These are phyloP conservation scores for Schizonepeta tenuifolia DNA, from an alignment of 257 asterid genomes.

Conservation along the genomic window DNA sequence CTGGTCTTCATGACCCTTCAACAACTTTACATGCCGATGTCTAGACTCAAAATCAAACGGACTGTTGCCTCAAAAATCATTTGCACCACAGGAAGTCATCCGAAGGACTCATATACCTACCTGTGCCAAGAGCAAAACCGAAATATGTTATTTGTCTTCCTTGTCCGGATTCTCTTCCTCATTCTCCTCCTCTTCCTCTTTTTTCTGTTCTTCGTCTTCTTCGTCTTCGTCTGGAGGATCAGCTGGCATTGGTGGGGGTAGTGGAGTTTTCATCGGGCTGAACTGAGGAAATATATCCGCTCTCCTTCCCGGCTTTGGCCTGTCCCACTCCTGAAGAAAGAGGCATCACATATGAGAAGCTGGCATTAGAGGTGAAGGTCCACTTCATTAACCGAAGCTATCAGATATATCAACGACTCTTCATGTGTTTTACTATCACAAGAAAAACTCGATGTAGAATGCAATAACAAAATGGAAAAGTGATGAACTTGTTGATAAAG, in stretches of 20 bases:
- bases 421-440: neutral
- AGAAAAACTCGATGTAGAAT: neutral
- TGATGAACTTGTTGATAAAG: neutral
- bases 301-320: constrained; percentile 70
- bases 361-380: neutral
- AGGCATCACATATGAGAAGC: neutral
- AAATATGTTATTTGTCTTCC: constrained; percentile 31
- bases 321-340: constrained; percentile 63
- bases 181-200: constrained; percentile 63
- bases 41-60: neutral
- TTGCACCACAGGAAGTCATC: neutral
- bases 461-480: neutral
- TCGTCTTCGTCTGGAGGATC: constrained; percentile 76
- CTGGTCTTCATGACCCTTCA: neutral
- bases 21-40: neutral
- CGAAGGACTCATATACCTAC: neutral
- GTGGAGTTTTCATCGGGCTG: constrained; percentile 88
- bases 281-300: constrained; percentile 81
- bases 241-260: constrained; percentile 73
- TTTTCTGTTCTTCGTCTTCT: constrained; percentile 65
- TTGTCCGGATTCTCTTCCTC: constrained; percentile 41
- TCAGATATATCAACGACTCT: neutral
- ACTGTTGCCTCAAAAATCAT: neutral
- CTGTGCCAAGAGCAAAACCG: neutral
- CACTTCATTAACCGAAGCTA: neutral